These are phyloP conservation scores for Calonectria pauciramosa DNA, from an alignment of 2,329 filamentous ascomycete genomes.

Conservation along the genomic window DNA sequence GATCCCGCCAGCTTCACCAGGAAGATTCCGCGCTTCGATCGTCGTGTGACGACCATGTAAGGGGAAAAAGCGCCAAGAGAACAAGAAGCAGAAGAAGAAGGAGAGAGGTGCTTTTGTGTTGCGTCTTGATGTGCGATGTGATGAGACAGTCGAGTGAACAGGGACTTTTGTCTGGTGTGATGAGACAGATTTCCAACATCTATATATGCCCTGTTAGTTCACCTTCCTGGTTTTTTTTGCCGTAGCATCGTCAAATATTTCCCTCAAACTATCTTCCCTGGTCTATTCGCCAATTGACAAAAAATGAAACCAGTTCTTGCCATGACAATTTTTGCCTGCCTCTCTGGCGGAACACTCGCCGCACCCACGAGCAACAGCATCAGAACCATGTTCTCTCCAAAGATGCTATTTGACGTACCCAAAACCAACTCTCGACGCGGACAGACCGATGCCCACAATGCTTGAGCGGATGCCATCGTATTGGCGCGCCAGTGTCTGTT, in stretches of 20 bases:
- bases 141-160: neutral
- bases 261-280: neutral
- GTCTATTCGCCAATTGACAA: no score
- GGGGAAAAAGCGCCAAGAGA: neutral
- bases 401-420: neutral
- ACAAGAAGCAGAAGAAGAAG: neutral
- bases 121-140: neutral
- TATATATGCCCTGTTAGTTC: neutral
- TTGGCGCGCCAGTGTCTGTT: neutral
- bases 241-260: neutral
- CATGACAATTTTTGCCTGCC: neutral
- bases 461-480: neutral
- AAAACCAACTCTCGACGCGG: neutral
- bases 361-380: neutral
- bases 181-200: neutral
- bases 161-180: neutral
- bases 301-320: neutral
- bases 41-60: slow-evolving; percentile 28
- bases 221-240: neutral
- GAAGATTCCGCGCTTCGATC: slow-evolving; percentile 35
- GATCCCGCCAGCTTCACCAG: slow-evolving; percentile 56
- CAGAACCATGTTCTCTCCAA: neutral
- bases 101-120: neutral
- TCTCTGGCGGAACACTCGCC: neutral
- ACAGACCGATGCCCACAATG: neutral